These are phyloP conservation scores for Platanus orientalis DNA, from an alignment of 164 flowering plant species.

Conservation along the genomic window DNA sequence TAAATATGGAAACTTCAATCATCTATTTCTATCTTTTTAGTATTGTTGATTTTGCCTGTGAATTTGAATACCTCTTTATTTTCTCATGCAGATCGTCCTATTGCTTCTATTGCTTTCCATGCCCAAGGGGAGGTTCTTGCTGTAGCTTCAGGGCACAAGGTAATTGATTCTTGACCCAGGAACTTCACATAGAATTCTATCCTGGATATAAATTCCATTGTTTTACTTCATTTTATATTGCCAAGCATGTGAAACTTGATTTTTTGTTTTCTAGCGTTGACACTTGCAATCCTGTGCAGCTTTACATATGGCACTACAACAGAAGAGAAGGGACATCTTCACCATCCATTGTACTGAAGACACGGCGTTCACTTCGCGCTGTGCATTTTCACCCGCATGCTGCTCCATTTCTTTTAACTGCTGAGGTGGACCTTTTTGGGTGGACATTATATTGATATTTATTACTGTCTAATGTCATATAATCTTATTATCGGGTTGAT, in stretches of 20 bases:
- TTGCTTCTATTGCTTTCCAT: constrained; percentile 97
- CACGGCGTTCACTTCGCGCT: constrained; percentile 93
- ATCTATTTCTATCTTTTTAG: background rate
- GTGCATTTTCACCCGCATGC: constrained; percentile 97
- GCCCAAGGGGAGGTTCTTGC: constrained; percentile 90
- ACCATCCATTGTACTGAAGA: constrained; percentile 69
- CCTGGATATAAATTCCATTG: background rate
- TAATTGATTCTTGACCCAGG: constrained; percentile 17
- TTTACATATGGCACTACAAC: constrained; percentile 89
- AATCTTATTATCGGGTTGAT: constrained; percentile 19
- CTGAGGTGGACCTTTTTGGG: constrained; percentile 55
- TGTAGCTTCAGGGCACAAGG: constrained; percentile 99
- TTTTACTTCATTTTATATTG: background rate
- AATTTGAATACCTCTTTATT: background rate
- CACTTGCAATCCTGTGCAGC: constrained; percentile 30
- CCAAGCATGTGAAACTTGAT: background rate
- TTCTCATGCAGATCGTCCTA: constrained; percentile 71
- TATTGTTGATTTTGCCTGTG: background rate
- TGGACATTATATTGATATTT: constrained; percentile 6
- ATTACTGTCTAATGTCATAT: background rate
- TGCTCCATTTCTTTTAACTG: constrained; percentile 87
- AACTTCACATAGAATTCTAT: background rate
- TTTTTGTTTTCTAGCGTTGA: background rate
- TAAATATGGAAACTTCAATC: background rate
- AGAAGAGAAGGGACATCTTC: constrained; percentile 53